phyloP scores from a whole-genome alignment of 78 protist species.

The Neovahlkampfia damariscottae region DNA sequence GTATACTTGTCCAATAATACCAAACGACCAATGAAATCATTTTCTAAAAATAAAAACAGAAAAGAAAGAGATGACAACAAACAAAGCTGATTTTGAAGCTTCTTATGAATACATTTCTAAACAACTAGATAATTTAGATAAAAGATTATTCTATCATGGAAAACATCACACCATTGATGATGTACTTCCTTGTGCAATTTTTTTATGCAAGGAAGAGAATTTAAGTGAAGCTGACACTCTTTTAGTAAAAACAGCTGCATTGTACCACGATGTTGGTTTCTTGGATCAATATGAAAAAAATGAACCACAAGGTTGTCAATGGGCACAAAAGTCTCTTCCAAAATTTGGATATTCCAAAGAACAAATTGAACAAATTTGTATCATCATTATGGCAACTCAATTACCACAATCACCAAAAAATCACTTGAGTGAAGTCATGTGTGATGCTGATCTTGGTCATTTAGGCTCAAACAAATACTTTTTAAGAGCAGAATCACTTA shows the following conservation, averaged over 20 bases:
- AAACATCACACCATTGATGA: not conserved
- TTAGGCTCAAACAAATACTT: not conserved
- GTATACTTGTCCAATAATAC: too few species aligned
- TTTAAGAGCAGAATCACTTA: not conserved
- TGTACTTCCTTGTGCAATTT: not conserved
- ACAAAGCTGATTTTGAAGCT: not conserved
- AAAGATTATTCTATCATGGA: not conserved
- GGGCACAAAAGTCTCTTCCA: not conserved
- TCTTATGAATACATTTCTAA: not conserved
- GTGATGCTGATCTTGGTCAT: conserved; percentile 1
- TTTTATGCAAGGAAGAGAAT: not conserved
- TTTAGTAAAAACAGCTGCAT: conserved; percentile 6
- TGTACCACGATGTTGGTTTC: conserved; percentile 16
- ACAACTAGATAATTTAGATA: not conserved
- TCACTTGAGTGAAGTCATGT: not conserved
- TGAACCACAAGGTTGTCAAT: conserved; percentile 8
- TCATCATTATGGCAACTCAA: not conserved
- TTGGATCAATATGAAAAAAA: conserved; percentile 7
- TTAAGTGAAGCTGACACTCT: not conserved
- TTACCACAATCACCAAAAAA: not conserved
- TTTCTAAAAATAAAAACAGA: too few species aligned
- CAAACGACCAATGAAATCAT: too few species aligned
- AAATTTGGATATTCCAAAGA: conserved; percentile 1
- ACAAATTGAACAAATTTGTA: not conserved
- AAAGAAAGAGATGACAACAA: too few species aligned